Conservation (phyloP, 148 eudicot genomes). For the Cornus kousa region DNA sequence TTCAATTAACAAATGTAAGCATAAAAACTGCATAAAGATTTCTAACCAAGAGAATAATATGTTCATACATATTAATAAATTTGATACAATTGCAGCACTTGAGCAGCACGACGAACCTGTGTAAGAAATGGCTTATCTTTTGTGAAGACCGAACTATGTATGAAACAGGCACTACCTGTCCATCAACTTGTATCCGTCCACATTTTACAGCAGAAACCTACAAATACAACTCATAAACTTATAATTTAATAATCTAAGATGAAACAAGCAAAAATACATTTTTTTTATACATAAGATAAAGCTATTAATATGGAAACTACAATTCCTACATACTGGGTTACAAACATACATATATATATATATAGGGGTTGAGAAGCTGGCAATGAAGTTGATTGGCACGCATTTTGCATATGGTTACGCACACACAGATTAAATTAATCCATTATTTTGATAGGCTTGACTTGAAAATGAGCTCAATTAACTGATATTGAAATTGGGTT, state of each 20-base stretch:
- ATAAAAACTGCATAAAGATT: background rate
- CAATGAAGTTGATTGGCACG: too few relatives aligned
- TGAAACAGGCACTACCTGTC: constrained; percentile 60
- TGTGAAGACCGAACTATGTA: constrained; percentile 74
- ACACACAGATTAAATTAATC: too few relatives aligned
- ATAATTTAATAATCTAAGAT: constrained; percentile 3
- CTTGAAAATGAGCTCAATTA: background rate
- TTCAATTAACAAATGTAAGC: background rate
- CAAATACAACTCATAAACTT: constrained; percentile 16
- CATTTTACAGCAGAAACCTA: constrained; percentile 87
- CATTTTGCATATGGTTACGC: too few relatives aligned
- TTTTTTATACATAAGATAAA: background rate
- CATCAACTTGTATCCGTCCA: constrained; percentile 97
- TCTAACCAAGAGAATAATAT: background rate
- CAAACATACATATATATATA: too few relatives aligned
- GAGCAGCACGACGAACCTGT: constrained; percentile 51
- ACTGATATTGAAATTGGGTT: background rate
- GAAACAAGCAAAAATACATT: background rate
- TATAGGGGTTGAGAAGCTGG: too few relatives aligned
- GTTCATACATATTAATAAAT: too few relatives aligned
- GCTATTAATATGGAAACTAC: background rate
- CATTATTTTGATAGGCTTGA: background rate
- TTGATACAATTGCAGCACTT: background rate
- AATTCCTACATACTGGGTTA: background rate
- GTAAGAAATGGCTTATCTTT: constrained; percentile 92